Percentiles rank a stretch among this genome's conserved stretches.
Conservation (phyloP, 139 green algal genomes). For the Chlamydomonas sp. region DNA sequence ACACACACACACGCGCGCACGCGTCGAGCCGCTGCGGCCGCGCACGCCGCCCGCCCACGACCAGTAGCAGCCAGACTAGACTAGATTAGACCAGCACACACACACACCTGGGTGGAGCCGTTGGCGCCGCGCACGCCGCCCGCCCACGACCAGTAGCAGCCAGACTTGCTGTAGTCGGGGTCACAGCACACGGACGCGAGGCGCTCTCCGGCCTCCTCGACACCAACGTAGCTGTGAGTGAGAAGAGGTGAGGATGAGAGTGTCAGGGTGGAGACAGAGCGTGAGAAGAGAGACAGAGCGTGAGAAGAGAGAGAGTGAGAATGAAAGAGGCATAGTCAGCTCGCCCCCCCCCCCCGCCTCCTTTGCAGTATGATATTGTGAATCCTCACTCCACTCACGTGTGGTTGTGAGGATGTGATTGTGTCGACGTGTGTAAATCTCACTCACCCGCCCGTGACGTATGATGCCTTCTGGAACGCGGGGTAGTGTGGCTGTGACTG, state of each 20-base stretch:
- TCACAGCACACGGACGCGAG: slow-evolving; percentile 41
- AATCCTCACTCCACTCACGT: too few species aligned
- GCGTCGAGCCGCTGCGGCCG: neutral
- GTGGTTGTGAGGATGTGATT: too few species aligned
- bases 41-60: slow-evolving; percentile 35
- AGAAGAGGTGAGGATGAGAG: neutral
- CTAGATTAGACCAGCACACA: too few species aligned
- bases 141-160: slow-evolving; percentile 64
- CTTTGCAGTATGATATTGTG: too few species aligned
- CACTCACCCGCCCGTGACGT: neutral
- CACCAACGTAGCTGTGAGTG: slow-evolving; percentile 57
- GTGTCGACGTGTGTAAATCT: neutral
- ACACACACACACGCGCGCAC: too few species aligned
- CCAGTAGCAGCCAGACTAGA: slow-evolving; percentile 66
- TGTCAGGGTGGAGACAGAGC: neutral
- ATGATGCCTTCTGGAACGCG: too few species aligned
- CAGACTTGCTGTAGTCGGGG: slow-evolving; percentile 38
- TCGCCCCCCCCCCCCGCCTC: too few species aligned
- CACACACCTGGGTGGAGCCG: neutral
- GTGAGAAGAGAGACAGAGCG: slow-evolving; percentile 22
- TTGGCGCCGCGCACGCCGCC: slow-evolving; percentile 1
- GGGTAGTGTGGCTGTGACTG: neutral
- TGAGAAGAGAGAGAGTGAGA: neutral
- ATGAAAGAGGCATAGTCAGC: neutral
- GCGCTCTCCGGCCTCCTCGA: slow-evolving; percentile 79